Conservation (phyloP, 2,329 filamentous ascomycete genomes). For the Claviceps pusilla region DNA sequence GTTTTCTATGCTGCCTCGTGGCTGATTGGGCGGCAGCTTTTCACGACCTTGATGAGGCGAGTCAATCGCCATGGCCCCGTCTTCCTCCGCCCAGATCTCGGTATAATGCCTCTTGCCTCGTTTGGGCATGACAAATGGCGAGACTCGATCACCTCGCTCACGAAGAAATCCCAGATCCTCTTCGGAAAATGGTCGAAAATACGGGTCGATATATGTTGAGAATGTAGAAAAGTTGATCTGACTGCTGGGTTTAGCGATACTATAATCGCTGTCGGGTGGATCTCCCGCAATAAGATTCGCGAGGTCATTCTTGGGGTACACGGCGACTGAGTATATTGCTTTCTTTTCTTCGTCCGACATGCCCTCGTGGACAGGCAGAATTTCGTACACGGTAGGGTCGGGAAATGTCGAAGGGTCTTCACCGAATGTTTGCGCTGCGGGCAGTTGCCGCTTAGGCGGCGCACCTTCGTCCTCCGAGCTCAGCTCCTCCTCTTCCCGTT, state of each 20-base stretch:
- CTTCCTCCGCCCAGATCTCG: conserved; percentile 89
- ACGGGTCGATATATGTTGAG: conserved; percentile 81
- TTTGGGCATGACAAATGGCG: conserved; percentile 73
- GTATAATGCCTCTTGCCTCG: conserved; percentile 74
- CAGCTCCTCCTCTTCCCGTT: conserved; percentile 28
- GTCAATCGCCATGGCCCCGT: conserved; percentile 64
- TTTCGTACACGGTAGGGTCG: conserved; percentile 90
- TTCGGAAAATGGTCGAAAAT: conserved; percentile 75
- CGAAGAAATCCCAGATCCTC: conserved; percentile 88
- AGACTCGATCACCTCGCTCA: conserved; percentile 72
- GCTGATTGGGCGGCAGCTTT: conserved; percentile 61
- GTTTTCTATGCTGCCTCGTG: conserved; percentile 71
- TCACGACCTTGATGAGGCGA: conserved; percentile 45
- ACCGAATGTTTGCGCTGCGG: conserved; percentile 77
- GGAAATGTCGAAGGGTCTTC: conserved; percentile 81
- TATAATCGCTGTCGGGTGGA: conserved; percentile 89
- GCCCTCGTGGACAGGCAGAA: conserved; percentile 54
- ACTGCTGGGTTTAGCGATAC: conserved; percentile 78
- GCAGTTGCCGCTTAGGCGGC: conserved; percentile 47
- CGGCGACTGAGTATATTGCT: conserved; percentile 73
- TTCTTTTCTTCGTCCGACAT: conserved; percentile 80
- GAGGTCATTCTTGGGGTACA: conserved; percentile 69
- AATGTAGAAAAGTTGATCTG: conserved; percentile 93
- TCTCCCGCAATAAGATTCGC: conserved; percentile 74
- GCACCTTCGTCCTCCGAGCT: conserved; percentile 46